Base-by-base conservation (phyloP, 2,329 filamentous ascomycete species). In the Malbranchea cinnamomea region DNA sequence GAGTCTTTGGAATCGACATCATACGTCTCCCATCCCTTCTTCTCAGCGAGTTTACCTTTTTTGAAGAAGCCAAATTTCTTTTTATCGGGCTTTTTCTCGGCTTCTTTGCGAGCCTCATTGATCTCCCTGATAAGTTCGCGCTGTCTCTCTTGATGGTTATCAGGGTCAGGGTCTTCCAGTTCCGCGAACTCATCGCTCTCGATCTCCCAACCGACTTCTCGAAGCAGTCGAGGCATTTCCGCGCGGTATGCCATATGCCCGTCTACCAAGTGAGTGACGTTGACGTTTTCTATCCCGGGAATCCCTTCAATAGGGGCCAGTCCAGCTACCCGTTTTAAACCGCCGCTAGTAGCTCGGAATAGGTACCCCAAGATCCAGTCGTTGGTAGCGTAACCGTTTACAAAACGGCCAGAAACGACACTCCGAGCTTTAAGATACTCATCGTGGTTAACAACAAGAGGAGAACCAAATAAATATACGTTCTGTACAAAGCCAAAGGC, bases 341-440 rank as follows among this genome's bases (percentile, higher is more conserved):
- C 89, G 41, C 89, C 89, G 41, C 78, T 80, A 3, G 89, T 98
- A 23, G 93, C 71, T 9, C 89, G 80, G 66, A 98, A 98, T 1
- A 98, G 71, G 50, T 98, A 98, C 9, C 73, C 84, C 28, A 98
- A 57, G 46, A 98, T 95, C 89, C 89, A 98, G 57, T 98, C 89
- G 50, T 89, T 94, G 27, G 70, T 78, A 42, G 89, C 81, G 57
- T 85, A 98, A 10, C 82, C 89, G 47, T 93, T 98, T 40, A 98
- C 74, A 42, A 95, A 93, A 23, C 85, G 72, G n/a, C 89, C 89
- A 5, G 81, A 69, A 3, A 95, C 80, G 3, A 93, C 76, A n/a
- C 77, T 77, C 32, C 78, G 73, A 6, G 78, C 80, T 43, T 71
- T 77, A 14, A 85, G 54, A 44, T 81, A 95, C 39, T 98, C 89